Evolutionary conservation across 768 basidiomycete genomes (phyloP).

Genomic region (Dentipellis fragilis): DNA sequence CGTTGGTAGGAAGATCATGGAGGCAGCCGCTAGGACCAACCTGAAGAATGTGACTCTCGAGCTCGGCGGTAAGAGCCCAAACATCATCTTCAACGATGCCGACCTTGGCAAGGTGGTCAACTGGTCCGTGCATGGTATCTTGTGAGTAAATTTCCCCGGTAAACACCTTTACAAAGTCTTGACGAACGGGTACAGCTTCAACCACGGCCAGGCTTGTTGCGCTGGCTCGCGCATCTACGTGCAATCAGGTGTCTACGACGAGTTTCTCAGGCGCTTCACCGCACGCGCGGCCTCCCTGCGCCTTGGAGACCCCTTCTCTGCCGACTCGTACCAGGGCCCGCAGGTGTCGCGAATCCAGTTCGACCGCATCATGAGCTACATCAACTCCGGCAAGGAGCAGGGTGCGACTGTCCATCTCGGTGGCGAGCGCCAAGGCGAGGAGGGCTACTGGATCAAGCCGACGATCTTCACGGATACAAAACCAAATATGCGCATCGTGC

Average conservation of each 20-base stretch:
- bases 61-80: slow-evolving; percentile 57
- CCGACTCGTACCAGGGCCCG: slow-evolving; percentile 60
- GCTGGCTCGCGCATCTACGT: slow-evolving; percentile 80
- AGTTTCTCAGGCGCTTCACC: slow-evolving; percentile 54
- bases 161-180: neutral
- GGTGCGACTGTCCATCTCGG: slow-evolving; percentile 53
- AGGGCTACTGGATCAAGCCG: slow-evolving; percentile 56
- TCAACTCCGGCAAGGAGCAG: slow-evolving; percentile 45
- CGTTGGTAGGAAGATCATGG: slow-evolving; percentile 54
- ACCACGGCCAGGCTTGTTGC: slow-evolving; percentile 71
- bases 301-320: slow-evolving; percentile 63
- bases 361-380: slow-evolving; percentile 55
- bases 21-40: slow-evolving; percentile 50
- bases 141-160: slow-evolving; percentile 24
- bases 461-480: slow-evolving; percentile 53
- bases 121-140: slow-evolving; percentile 52
- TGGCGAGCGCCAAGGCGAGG: slow-evolving; percentile 38
- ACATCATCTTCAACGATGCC: slow-evolving; percentile 53
- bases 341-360: slow-evolving; percentile 70
- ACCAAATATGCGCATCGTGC: slow-evolving; percentile 46
- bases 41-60: slow-evolving; percentile 64
- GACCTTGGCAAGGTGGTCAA: slow-evolving; percentile 47
- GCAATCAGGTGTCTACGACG: slow-evolving; percentile 70
- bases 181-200: slow-evolving; percentile 34
- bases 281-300: slow-evolving; percentile 42